A percentile compares a stretch with the other conserved stretches of the same genome.
These are phyloP conservation scores for Lactuca saligna DNA, from an alignment of 129 eudicot species.

Conservation along the genomic window DNA sequence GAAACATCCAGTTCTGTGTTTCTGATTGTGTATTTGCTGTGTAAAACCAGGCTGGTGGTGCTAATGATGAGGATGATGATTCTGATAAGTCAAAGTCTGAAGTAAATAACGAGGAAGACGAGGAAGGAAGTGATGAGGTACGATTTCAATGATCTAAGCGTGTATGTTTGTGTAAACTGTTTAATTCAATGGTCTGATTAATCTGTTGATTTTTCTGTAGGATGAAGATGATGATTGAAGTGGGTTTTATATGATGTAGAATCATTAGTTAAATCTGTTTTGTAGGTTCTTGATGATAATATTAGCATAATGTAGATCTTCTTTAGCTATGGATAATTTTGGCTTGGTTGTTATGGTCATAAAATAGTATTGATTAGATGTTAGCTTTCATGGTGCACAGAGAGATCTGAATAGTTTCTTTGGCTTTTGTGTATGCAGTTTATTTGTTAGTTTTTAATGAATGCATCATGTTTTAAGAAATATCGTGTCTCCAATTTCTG, in stretches of 20 bases:
- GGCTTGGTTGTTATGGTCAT: constrained; percentile 14
- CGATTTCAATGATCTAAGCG: background rate
- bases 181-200: background rate
- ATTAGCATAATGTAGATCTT: constrained; percentile 6
- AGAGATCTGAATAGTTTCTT: constrained; percentile 22
- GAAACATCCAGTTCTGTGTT: background rate
- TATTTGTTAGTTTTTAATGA: constrained; percentile 6
- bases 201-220: constrained; percentile 9
- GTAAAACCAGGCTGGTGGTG: constrained; percentile 28
- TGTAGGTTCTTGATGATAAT: constrained; percentile 21
- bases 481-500: background rate
- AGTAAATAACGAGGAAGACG: constrained; percentile 69
- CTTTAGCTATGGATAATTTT: constrained; percentile 11
- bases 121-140: constrained; percentile 67
- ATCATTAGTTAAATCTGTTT: constrained; percentile 1
- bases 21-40: background rate
- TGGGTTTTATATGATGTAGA: background rate
- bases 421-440: constrained; percentile 6
- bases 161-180: background rate
- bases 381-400: constrained; percentile 34
- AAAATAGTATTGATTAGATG: constrained; percentile 23
- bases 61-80: constrained; percentile 50
- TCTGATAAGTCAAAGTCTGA: constrained; percentile 88
- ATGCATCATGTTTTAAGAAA: constrained; percentile 15
- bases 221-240: constrained; percentile 43